These are phyloP conservation scores for Exophiala sp. DNA, from an alignment of 2,329 filamentous ascomycete species.

Conservation along the genomic window DNA sequence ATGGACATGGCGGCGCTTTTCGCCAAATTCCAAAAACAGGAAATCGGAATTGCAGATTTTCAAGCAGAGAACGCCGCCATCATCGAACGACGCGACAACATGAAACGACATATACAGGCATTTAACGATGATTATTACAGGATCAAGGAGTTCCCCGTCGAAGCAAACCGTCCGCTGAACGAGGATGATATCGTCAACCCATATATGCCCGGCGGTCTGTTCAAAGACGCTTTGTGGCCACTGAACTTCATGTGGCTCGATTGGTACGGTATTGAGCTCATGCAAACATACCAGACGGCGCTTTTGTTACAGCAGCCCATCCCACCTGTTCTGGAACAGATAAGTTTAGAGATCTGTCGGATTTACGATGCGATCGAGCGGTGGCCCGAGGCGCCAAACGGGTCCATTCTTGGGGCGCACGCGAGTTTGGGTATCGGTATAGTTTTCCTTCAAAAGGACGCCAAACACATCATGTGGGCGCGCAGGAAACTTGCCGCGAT, in stretches of 20 bases:
- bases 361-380: constrained; percentile 74
- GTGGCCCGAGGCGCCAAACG: constrained; percentile 67
- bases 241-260: constrained; percentile 74
- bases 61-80: constrained; percentile 57
- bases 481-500: constrained; percentile 73
- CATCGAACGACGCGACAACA: constrained; percentile 39
- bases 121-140: constrained; percentile 61
- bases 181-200: constrained; percentile 70
- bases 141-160: constrained; percentile 61
- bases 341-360: constrained; percentile 69
- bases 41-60: constrained; percentile 65
- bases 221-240: constrained; percentile 66
- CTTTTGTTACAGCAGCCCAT: constrained; percentile 52
- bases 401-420: constrained; percentile 69
- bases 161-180: constrained; percentile 43
- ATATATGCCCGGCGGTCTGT: constrained; percentile 66
- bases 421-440: constrained; percentile 71
- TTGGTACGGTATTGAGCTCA: constrained; percentile 72
- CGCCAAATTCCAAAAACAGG: constrained; percentile 57
- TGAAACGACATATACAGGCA: constrained; percentile 55
- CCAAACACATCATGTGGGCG: constrained; percentile 71
- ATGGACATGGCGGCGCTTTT: constrained; percentile 78
- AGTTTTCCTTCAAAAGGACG: constrained; percentile 75
- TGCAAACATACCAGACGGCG: constrained; percentile 74
- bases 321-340: constrained; percentile 53